Conservation (phyloP, 306 rosid species). For the Cercis canadensis region DNA sequence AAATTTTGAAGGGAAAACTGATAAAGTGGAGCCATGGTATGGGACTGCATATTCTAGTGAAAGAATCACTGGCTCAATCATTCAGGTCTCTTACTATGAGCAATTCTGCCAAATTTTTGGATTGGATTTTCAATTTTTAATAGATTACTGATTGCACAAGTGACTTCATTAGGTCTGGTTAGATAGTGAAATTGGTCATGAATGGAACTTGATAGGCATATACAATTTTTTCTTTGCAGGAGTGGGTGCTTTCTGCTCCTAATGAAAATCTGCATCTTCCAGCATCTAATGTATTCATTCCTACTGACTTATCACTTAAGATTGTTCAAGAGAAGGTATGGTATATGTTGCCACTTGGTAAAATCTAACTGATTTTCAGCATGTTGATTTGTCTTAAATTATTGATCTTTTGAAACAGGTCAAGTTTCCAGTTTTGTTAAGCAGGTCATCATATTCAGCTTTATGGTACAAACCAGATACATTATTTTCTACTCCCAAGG, state of each 20-base stretch:
- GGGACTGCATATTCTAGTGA: slow-evolving; percentile 81
- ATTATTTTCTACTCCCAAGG: slow-evolving; percentile 82
- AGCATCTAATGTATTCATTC: slow-evolving; percentile 74
- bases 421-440: slow-evolving; percentile 72
- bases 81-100: slow-evolving; percentile 63
- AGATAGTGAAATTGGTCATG: slow-evolving; percentile 19
- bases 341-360: slow-evolving; percentile 1
- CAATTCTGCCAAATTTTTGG: slow-evolving; percentile 29
- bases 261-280: slow-evolving; percentile 83
- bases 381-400: slow-evolving; percentile 31
- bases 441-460: slow-evolving; percentile 70
- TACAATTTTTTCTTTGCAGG: slow-evolving; percentile 56
- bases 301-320: slow-evolving; percentile 86
- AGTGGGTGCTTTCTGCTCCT: slow-evolving; percentile 78
- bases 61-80: slow-evolving; percentile 56
- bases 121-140: slow-evolving; percentile 22
- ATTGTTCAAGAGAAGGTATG: slow-evolving; percentile 63
- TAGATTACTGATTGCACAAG: slow-evolving; percentile 28
- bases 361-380: slow-evolving; percentile 12
- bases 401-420: slow-evolving; percentile 61
- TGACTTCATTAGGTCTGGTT: slow-evolving; percentile 26
- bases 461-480: slow-evolving; percentile 93
- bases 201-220: slow-evolving; percentile 34
- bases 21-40: slow-evolving; percentile 93
- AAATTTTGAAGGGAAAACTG: slow-evolving; percentile 72